Conservation (phyloP, 495 filamentous ascomycete species). For the Aspergillus sclerotiicarbonarius region DNA sequence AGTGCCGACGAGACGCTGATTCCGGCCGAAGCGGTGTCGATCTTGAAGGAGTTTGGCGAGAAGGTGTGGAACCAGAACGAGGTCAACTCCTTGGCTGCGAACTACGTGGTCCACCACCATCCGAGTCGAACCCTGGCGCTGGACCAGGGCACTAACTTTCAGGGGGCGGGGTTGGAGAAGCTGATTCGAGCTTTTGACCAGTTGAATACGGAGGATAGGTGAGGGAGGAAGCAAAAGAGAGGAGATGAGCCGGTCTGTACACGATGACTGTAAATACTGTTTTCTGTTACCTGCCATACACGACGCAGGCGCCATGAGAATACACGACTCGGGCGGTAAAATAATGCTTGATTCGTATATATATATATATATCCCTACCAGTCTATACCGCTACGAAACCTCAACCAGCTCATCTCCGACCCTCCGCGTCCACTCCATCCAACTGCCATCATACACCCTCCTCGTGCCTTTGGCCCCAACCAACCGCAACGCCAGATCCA, state of each 20-base stretch:
- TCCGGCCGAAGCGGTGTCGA: not conserved
- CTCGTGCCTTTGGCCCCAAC: slow-evolving; percentile 17
- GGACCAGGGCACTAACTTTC: not conserved
- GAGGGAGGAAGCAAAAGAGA: not conserved
- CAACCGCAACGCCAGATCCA: slow-evolving; percentile 25
- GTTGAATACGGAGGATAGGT: not conserved
- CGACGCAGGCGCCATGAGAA: slow-evolving; percentile 3
- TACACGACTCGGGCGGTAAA: not conserved
- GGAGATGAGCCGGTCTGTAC: not conserved
- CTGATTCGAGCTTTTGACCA: slow-evolving; percentile 1
- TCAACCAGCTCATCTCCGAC: slow-evolving; percentile 14
- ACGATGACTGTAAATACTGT: not conserved
- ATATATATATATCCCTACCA: too few relatives aligned
- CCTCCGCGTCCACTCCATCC: slow-evolving; percentile 33
- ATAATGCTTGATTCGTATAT: too few relatives aligned
- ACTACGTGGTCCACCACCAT: slow-evolving; percentile 3
- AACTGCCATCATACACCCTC: slow-evolving; percentile 38
- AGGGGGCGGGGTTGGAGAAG: slow-evolving; percentile 1
- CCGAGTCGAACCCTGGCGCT: not conserved
- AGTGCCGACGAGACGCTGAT: not conserved
- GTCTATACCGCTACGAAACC: too few relatives aligned
- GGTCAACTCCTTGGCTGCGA: not conserved
- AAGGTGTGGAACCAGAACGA: slow-evolving; percentile 1
- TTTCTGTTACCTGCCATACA: not conserved
- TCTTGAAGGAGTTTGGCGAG: slow-evolving; percentile 1